phyloP scores from a whole-genome alignment of 192 early-diverging fungal genomes.

The Coemansia furcata region DNA sequence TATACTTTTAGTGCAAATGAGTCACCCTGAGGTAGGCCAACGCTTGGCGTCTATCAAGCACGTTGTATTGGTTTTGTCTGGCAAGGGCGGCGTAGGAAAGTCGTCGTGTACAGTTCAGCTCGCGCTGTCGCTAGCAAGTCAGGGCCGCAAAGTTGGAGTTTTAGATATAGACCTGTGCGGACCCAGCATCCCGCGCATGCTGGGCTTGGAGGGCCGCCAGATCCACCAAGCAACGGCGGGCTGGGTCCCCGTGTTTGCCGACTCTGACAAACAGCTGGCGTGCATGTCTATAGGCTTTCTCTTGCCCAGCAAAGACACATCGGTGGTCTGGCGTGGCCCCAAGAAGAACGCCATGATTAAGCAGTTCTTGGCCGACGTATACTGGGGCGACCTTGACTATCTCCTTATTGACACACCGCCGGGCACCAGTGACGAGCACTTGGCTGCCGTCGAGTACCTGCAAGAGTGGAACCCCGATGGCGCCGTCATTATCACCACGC shows the following conservation, averaged over 20 bases:
- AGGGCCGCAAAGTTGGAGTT: constrained; percentile 76
- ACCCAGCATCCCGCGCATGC: constrained; percentile 94
- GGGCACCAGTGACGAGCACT: constrained; percentile 96
- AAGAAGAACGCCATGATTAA: constrained; percentile 99
- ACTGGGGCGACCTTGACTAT: constrained; percentile 95
- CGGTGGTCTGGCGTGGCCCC: constrained; percentile 97
- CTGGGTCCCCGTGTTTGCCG: constrained; percentile 78
- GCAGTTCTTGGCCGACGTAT: constrained; percentile 94
- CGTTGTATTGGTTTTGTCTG: constrained; percentile 93
- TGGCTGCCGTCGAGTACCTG: constrained; percentile 88
- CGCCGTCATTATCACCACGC: constrained; percentile 95
- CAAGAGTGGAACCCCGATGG: constrained; percentile 79
- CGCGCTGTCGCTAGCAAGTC: constrained; percentile 61
- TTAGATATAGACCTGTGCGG: constrained; percentile 98
- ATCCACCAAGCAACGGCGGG: constrained; percentile 90
- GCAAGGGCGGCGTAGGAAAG: constrained; percentile 99
- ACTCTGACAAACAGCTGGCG: constrained; percentile 63
- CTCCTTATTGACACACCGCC: constrained; percentile 97
- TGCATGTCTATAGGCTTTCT: constrained; percentile 99
- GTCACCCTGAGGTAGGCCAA: constrained; percentile 35
- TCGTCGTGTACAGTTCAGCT: constrained; percentile 89
- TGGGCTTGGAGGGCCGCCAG: constrained; percentile 82
- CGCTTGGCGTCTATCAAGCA: constrained; percentile 64
- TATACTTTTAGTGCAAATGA: constrained; percentile 19
- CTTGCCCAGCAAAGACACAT: constrained; percentile 81